These are phyloP conservation scores for Fusarium incarnatum DNA, from an alignment of 2,329 filamentous ascomycete genomes.

Conservation along the genomic window DNA sequence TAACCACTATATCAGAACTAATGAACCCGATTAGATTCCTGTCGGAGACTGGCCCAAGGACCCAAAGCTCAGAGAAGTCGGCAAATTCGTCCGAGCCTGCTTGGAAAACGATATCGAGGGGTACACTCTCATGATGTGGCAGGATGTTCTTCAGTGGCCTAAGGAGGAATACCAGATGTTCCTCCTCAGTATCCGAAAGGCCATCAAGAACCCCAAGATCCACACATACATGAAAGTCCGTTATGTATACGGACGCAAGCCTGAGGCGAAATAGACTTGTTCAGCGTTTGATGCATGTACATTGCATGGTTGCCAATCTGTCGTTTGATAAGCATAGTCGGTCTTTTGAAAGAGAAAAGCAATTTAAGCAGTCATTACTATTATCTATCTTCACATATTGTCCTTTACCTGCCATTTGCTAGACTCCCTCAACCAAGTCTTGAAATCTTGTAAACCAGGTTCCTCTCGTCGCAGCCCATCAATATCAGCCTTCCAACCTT, in stretches of 20 bases:
- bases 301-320: not conserved
- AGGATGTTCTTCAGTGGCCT: constrained; percentile 21
- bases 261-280: not conserved
- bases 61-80: constrained; percentile 12
- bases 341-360: not conserved
- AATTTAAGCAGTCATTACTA: not conserved
- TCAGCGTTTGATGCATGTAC: accelerated
- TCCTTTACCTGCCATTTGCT: constrained; percentile 32
- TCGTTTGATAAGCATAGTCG: not conserved
- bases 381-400: not conserved
- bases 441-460: constrained; percentile 19
- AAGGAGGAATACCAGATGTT: constrained; percentile 30
- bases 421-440: constrained; percentile 36
- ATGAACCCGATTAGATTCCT: not conserved
- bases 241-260: constrained; percentile 29
- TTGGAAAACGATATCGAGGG: constrained; percentile 42
- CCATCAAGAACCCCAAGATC: constrained; percentile 19
- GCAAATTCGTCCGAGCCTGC: constrained; percentile 15
- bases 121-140: constrained; percentile 21
- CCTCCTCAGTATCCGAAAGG: constrained; percentile 14
- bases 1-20: no score
- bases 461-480: not conserved
- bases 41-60: constrained; percentile 33
- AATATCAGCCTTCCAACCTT: constrained; percentile 31
- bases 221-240: constrained; percentile 27